Conservation (phyloP, 768 basidiomycete genomes). For the Gymnopilus junonius region DNA sequence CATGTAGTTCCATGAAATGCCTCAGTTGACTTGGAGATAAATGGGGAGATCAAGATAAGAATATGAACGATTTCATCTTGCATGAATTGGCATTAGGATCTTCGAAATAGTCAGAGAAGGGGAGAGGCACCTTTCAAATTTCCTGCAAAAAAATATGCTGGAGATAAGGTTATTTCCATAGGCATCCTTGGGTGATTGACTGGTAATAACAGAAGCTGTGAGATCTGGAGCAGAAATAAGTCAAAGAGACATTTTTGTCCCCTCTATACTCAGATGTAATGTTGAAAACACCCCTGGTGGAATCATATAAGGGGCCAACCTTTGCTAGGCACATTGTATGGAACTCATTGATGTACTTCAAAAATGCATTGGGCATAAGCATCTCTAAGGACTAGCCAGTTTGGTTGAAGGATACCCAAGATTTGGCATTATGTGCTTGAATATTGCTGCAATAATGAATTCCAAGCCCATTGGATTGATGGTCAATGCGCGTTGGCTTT, state of each 20-base stretch:
- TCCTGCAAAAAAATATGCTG: neutral
- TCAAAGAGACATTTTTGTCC: neutral
- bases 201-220: neutral
- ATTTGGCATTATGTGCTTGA: neutral
- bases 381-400: neutral
- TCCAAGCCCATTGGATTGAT: neutral
- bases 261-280: neutral
- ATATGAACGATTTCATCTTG: conserved; percentile 1
- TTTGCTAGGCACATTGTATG: neutral
- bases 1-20: neutral
- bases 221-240: neutral
- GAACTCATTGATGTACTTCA: neutral
- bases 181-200: neutral
- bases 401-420: neutral
- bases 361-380: neutral
- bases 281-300: neutral
- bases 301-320: neutral
- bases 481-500: neutral
- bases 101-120: neutral
- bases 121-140: neutral
- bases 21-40: neutral
- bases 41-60: neutral
- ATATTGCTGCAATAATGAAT: neutral
- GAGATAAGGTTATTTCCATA: neutral
- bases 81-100: neutral